phyloP scores from a whole-genome alignment of 164 flowering plant species.

The Sedum album region DNA sequence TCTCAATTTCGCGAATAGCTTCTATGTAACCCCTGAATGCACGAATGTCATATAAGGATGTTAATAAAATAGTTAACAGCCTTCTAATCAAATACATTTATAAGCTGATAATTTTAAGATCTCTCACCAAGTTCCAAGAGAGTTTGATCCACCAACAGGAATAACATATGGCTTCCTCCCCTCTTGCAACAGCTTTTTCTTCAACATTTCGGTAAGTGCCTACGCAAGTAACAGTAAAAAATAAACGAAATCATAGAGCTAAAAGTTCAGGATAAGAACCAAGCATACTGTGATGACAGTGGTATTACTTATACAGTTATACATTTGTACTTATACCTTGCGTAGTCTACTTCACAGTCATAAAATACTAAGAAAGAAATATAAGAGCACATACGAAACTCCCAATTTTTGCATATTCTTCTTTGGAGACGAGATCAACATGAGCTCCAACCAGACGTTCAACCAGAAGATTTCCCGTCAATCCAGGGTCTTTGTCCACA shows the following conservation, averaged over 20 bases:
- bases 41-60: neutral
- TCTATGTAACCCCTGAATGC: constrained; percentile 80
- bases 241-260: neutral
- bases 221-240: constrained; percentile 14
- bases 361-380: neutral
- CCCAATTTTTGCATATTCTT: constrained; percentile 80
- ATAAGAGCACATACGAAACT: constrained; percentile 45
- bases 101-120: neutral
- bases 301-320: too few relatives aligned
- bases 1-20: constrained; percentile 75
- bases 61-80: neutral
- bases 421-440: constrained; percentile 84
- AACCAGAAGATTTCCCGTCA: constrained; percentile 87
- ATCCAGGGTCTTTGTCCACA: constrained; percentile 84
- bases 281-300: too few relatives aligned
- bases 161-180: constrained; percentile 93
- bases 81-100: neutral
- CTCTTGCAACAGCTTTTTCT: constrained; percentile 63
- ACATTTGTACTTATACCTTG: too few relatives aligned
- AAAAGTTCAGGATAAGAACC: neutral
- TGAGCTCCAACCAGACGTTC: constrained; percentile 92
- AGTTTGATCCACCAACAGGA: constrained; percentile 97
- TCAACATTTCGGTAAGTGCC: constrained; percentile 65
- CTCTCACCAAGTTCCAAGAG: constrained; percentile 86
- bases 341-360: neutral